Conservation (phyloP, 306 rosid species). For the Alnus glutinosa region DNA sequence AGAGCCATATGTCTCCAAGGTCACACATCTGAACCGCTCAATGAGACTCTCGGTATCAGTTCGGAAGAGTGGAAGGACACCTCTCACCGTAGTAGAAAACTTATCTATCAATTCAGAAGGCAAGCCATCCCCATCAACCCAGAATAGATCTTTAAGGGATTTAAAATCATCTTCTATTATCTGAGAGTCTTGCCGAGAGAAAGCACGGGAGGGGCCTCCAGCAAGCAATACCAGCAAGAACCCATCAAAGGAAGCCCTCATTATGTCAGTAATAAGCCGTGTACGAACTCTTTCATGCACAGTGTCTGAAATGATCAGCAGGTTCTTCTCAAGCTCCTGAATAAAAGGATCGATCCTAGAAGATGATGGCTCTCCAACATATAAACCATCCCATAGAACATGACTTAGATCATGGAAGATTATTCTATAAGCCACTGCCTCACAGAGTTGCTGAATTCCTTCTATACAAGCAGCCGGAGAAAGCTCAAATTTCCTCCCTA, state of each 20-base stretch:
- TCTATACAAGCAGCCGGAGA: constrained; percentile 85
- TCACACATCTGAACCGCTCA: constrained; percentile 70
- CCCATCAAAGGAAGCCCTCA: constrained; percentile 98
- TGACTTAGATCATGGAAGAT: constrained; percentile 80
- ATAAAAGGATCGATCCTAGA: constrained; percentile 82
- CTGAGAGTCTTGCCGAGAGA: constrained; percentile 75
- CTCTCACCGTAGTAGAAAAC: constrained; percentile 63
- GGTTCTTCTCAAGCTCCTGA: constrained; percentile 71
- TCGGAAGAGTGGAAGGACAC: constrained; percentile 81
- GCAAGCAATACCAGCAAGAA: constrained; percentile 93
- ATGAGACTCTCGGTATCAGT: constrained; percentile 75
- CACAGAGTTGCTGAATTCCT: constrained; percentile 91
- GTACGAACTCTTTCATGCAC: constrained; percentile 86
- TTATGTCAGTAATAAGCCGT: constrained; percentile 72
- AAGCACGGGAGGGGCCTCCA: constrained; percentile 92
- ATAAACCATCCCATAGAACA: constrained; percentile 78
- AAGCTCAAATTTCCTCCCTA: constrained; percentile 77
- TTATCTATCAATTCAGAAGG: constrained; percentile 86
- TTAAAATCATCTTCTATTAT: constrained; percentile 88
- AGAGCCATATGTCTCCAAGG: constrained; percentile 76
- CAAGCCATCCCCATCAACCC: constrained; percentile 95
- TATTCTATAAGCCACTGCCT: constrained; percentile 79
- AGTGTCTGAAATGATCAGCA: constrained; percentile 62
- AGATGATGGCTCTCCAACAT: constrained; percentile 79
- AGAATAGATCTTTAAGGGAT: constrained; percentile 75